phyloP scores from a whole-genome alignment of 148 eudicot genomes.

The Limonium bicolor region DNA sequence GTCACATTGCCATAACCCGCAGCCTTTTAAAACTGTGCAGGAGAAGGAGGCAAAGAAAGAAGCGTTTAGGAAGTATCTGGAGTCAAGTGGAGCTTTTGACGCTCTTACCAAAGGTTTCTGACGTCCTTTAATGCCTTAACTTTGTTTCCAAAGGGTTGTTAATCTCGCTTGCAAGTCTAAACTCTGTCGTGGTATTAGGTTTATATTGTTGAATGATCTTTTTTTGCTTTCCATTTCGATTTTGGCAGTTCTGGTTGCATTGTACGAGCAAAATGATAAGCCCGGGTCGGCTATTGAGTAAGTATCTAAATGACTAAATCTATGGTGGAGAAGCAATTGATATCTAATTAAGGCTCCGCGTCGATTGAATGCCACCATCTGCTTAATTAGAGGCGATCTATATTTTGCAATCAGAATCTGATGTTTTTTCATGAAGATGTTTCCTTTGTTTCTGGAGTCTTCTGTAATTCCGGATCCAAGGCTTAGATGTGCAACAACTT shows the following conservation, averaged over 20 bases:
- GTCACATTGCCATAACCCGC: too few relatives aligned
- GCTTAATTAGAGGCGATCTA: too few relatives aligned
- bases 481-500: too few relatives aligned
- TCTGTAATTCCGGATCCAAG: too few relatives aligned
- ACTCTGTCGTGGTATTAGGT: too few relatives aligned
- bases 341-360: too few relatives aligned
- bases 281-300: constrained; percentile 85
- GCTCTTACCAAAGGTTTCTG: constrained; percentile 71
- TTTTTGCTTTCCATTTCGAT: neutral
- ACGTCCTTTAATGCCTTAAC: neutral
- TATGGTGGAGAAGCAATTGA: too few relatives aligned
- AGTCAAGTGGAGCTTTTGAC: constrained; percentile 81
- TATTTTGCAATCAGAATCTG: too few relatives aligned
- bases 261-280: constrained; percentile 81
- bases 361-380: too few relatives aligned
- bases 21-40: constrained; percentile 20
- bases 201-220: neutral
- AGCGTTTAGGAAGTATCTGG: constrained; percentile 88
- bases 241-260: constrained; percentile 70
- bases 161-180: neutral
- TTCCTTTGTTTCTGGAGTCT: too few relatives aligned
- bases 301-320: constrained; percentile 20
- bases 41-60: constrained; percentile 95
- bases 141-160: neutral
- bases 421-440: too few relatives aligned